Base-by-base conservation (phyloP, 139 green algal genomes). In the Chlamydomonas asymmetrica region DNA sequence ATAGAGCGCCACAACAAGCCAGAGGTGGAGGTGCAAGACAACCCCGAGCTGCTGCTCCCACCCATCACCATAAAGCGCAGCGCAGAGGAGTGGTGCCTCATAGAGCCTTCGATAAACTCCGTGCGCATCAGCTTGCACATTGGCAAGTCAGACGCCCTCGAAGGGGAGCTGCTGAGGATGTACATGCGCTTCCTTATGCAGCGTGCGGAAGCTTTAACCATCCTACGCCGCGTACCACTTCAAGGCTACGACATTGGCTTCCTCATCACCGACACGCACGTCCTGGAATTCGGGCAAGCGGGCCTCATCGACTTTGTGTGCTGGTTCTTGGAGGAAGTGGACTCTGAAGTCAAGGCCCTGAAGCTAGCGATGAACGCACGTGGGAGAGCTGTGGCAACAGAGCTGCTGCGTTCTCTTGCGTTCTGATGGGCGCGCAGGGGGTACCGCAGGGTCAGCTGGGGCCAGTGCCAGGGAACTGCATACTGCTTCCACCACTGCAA, bases 231-330 rank as follows among this genome's bases (percentile, higher is more conserved):
- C 0, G 76, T 84, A 23, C 75, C 88, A 7, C 35, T 93, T 8
- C 63, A 85, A 4, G 79, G 71, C 0, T 81, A 80, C 59, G 87
- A 94, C 80, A 73, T 94, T 9, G 87, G 73, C 20, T 91, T 94
- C 45, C 80, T 94, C 10, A 81, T 94, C 39, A 93, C 89, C 3
- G 73, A 82, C 61, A 38, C 61, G 37, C 90, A 94, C 71, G 63
- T 66, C 32, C 68, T 92, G 29, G 25, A 63, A 34, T 84, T 88
- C 65, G 68, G 73, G 3, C 49, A 67, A 31, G 41, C 79, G 27
- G 63, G 67, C 20, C 73, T 94, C 37, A 61, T 93, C 32, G 83
- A 92, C 52, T 94, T 93, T 54, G 73, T 94, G 34, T 79, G 86
- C 56, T 29, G 78, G 20, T 93, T 94, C 60, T 76, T 94, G 54